Base-by-base conservation (phyloP, 2,329 filamentous ascomycete genomes). In the Coleophoma eucalyptorum region DNA sequence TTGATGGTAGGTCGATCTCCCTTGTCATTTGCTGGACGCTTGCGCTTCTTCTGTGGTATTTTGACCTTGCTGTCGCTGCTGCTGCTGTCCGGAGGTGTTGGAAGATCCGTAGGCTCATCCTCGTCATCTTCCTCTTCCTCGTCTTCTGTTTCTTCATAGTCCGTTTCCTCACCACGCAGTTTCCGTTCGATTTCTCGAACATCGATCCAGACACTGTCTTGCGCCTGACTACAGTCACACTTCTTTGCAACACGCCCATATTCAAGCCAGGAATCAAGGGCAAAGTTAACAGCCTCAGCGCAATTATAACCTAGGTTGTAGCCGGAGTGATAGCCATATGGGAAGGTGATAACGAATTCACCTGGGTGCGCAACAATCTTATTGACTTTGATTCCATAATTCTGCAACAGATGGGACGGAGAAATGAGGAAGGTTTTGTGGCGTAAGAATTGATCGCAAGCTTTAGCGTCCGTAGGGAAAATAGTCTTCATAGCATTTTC, bases 281-380 rank as follows among this genome's bases (percentile, higher is more conserved):
- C 94, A 68, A 99, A 99, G 67, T 99, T 99, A 72, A 99, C 94
- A 7, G 94, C 96, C 67, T 99, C 94, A 26, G 94, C 94, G 69
- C 94, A 99, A 67, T 99, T 99, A 74, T 99, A 99, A 15, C 95
- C 94, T 35, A 99, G 75, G 62, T 99, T 99, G 69, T 95, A 99
- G 4, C 94, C 94, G 5, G 94, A 99, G 66, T 99, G 94, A 67
- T 99, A 99, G 19, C 94, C 94, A 63, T 97, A 99, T 0, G 94
- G 94, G 66, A 96, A 99, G 0, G 94, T 99, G 57, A 99, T 96
- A 55, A 99, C 91, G 58, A 99, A 99, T 65, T 99, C 94, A 53
- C 94, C 93, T 55, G 96, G 94, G 61, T 96, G 91, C 46, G 96
- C 95, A 12, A 97, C 89, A 55, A 95, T 81, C 64, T 90, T 93